Conservation (phyloP, 352 stramenopile species). For the Phytophthora pistaciae region DNA sequence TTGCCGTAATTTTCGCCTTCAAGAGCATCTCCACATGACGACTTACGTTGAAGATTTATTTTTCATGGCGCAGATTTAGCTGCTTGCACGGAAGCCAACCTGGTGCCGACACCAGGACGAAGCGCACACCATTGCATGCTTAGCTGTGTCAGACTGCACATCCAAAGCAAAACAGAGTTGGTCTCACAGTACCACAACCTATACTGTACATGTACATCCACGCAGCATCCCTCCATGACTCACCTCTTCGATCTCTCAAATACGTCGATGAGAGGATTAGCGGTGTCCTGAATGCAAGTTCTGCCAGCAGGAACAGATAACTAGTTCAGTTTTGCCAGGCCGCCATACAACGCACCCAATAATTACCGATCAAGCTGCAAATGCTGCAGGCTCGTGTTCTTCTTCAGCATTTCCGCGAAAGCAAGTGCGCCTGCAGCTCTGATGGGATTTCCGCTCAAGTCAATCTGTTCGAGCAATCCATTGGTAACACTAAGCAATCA, state of each 20-base stretch:
- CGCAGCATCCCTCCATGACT: slow-evolving; percentile 8
- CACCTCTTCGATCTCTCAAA: slow-evolving; percentile 43
- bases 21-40: not conserved
- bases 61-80: slow-evolving; percentile 12
- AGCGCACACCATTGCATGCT: slow-evolving; percentile 49
- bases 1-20: not conserved
- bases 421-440: slow-evolving; percentile 22
- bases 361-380: slow-evolving; percentile 44
- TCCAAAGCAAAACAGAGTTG: not conserved
- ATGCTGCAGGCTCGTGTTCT: slow-evolving; percentile 36
- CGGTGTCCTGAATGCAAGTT: slow-evolving; percentile 24
- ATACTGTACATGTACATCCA: not conserved
- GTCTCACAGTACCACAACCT: not conserved
- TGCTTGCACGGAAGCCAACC: slow-evolving; percentile 25
- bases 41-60: not conserved
- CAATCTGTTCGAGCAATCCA: slow-evolving; percentile 15
- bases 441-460: slow-evolving; percentile 49
- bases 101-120: slow-evolving; percentile 32
- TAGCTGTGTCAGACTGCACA: slow-evolving; percentile 36
- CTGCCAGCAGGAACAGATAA: slow-evolving; percentile 14
- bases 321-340: not conserved
- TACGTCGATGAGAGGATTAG: slow-evolving; percentile 32
- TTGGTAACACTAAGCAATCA: slow-evolving; percentile 5
- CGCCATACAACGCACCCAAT: not conserved
- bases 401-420: slow-evolving; percentile 43